A percentile compares a stretch with the other conserved stretches of the same genome.
phyloP scores from a whole-genome alignment of 2,329 filamentous ascomycete species.

The Aspergillus versicolor region DNA sequence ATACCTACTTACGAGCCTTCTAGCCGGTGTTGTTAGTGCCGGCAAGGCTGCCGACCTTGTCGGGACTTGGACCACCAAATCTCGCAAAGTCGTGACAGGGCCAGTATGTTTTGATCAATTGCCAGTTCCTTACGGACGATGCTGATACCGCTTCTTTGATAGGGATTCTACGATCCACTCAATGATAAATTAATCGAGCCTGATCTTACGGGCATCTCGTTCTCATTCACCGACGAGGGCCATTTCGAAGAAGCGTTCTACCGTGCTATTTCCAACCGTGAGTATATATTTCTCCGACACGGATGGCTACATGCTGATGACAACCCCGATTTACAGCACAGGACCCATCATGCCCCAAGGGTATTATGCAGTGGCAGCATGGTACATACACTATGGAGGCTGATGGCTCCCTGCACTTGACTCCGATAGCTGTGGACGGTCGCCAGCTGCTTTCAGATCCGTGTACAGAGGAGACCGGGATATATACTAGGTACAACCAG shows the following conservation, averaged over 20 bases:
- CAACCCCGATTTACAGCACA: constrained; percentile 44
- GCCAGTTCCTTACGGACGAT: not conserved
- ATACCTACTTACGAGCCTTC: constrained; percentile 34
- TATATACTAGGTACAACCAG: constrained; percentile 67
- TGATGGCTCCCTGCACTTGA: constrained; percentile 60
- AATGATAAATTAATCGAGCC: constrained; percentile 68
- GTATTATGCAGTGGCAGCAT: constrained; percentile 72
- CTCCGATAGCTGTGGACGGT: constrained; percentile 65
- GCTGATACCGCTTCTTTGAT: not conserved
- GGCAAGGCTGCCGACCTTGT: constrained; percentile 52
- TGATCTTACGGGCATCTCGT: constrained; percentile 66
- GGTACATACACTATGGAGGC: constrained; percentile 58
- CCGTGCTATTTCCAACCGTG: constrained; percentile 67
- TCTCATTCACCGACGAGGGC: constrained; percentile 69
- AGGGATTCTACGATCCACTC: constrained; percentile 70
- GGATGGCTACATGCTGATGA: not conserved
- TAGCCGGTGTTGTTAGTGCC: constrained; percentile 40
- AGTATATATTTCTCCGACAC: constrained; percentile 32
- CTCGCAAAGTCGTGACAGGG: constrained; percentile 66
- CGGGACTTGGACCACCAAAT: constrained; percentile 74
- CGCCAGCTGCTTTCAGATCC: constrained; percentile 66
- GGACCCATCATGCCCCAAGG: constrained; percentile 61
- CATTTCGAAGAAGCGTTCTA: constrained; percentile 70
- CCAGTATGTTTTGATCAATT: constrained; percentile 50
- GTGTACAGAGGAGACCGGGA: constrained; percentile 49